Base-by-base conservation (phyloP, 2,329 filamentous ascomycete genomes). In the Aspergillus chevalieri region DNA sequence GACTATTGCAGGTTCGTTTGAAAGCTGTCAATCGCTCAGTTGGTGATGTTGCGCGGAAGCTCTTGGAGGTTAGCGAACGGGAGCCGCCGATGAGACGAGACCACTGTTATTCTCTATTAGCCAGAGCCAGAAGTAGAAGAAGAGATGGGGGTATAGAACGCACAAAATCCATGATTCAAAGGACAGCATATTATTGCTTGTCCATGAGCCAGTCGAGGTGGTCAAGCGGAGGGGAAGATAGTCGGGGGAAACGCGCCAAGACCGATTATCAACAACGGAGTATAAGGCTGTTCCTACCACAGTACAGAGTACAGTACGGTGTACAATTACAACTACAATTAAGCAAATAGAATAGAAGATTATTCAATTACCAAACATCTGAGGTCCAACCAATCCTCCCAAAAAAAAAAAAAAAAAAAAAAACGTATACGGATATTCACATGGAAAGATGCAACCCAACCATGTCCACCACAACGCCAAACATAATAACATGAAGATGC, bases 21-120 rank as follows among this genome's bases (percentile, higher is more conserved):
- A 84, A 85, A 54, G 79, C 75, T 57, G 76, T 72, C 59, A 84
- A 74, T 58, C 82, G 79, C 63, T 83, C 78, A 54, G 80, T 77
- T 21, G 81, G 78, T 56, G 79, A 78, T 61, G 78, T 78, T 52
- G 74, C 67, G 34, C 71, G 70, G 47, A 73, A 71, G 65, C 75
- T 74, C 66, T 78, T 79, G 55, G 64, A 62, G 39, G 72, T 64
- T 54, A 69, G 62, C 46, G 67, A 63, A 57, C 75, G 74, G 48
- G 73, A 70, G 60, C 80, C 79, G 64, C 81, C 80, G 56, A 85
- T 76, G 59, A 85, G 73, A 65, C 81, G 78, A 65, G 80, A 78
- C 77, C 79, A 82, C 80, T 82, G 57, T 39, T 21, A 30, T 15
- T 2, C 12, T 22, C 57, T 47, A 57, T 30, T 30, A 30, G 26